Percentiles rank a stretch among this genome's conserved stretches.
phyloP scores from a whole-genome alignment of 2,329 filamentous ascomycete species.

The Dothideomycetes sp. region DNA sequence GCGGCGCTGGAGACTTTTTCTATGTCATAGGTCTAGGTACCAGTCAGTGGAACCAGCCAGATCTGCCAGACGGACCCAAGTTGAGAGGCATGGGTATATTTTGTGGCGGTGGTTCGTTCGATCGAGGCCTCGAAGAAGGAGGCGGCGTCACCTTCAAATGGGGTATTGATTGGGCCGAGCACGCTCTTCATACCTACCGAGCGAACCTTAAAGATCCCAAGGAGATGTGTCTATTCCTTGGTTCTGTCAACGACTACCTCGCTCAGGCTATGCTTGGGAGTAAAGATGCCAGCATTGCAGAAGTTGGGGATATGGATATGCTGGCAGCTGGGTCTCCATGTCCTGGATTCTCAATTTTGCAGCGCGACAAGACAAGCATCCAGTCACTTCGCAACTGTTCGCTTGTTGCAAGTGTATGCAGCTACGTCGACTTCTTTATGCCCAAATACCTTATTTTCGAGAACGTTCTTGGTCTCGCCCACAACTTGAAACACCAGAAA shows the following conservation, averaged over 20 bases:
- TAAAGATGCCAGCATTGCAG: constrained; percentile 40
- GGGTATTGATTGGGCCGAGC: constrained; percentile 56
- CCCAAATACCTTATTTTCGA: constrained; percentile 69
- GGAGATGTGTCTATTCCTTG: constrained; percentile 49
- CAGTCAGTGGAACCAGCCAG: constrained; percentile 19
- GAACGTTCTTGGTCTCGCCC: constrained; percentile 62
- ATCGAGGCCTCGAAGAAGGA: constrained; percentile 64
- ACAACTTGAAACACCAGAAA: constrained; percentile 21
- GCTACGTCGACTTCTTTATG: constrained; percentile 64
- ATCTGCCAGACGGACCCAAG: constrained; percentile 15
- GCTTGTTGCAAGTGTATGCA: constrained; percentile 65
- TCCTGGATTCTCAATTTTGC: constrained; percentile 62
- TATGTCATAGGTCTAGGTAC: constrained; percentile 30
- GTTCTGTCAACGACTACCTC: constrained; percentile 64
- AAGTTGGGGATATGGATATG: constrained; percentile 56
- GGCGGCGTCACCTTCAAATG: constrained; percentile 56
- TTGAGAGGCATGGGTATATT: constrained; percentile 58
- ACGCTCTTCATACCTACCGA: constrained; percentile 63
- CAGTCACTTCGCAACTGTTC: constrained; percentile 61
- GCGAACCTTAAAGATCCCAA: constrained; percentile 48
- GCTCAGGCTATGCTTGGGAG: constrained; percentile 44
- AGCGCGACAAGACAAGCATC: constrained; percentile 46
- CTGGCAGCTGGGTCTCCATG: constrained; percentile 69
- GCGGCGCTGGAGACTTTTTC: constrained; percentile 59
- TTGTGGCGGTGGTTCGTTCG: constrained; percentile 69